Conservation (phyloP, 208 protist genomes). For the Trypanosoma avium region DNA sequence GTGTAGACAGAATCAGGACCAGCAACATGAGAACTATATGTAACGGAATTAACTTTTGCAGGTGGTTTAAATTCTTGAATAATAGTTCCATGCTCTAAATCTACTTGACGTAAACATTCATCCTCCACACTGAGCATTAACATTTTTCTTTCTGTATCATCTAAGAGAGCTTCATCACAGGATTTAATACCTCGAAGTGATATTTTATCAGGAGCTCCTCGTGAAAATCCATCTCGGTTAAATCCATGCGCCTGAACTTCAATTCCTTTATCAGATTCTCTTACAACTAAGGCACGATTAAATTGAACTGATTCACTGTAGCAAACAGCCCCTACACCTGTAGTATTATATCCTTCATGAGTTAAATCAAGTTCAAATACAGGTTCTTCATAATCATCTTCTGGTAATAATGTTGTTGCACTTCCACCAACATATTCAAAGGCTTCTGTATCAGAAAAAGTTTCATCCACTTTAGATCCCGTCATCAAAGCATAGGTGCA, state of each 20-base stretch:
- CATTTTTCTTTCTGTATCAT: conserved; percentile 48
- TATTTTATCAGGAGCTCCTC: conserved; percentile 19
- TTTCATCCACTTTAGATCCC: conserved; percentile 27
- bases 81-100: conserved; percentile 46
- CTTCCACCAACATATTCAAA: conserved; percentile 38
- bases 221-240: conserved; percentile 42
- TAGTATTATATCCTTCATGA: conserved; percentile 24
- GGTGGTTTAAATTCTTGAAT: conserved; percentile 48
- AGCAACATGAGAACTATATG: conserved; percentile 50
- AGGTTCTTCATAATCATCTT: conserved; percentile 35
- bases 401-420: conserved; percentile 19
- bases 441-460: conserved; percentile 29
- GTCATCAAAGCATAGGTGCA: conserved; percentile 58
- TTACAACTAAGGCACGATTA: conserved; percentile 46
- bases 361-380: conserved; percentile 42
- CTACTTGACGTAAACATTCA: conserved; percentile 36
- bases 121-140: conserved; percentile 42
- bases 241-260: conserved; percentile 25
- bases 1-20: conserved; percentile 45
- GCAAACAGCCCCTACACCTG: conserved; percentile 47
- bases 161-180: conserved; percentile 39
- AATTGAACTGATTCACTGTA: conserved; percentile 48
- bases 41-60: conserved; percentile 25
- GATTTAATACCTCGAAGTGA: conserved; percentile 26
- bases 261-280: conserved; percentile 19